Evolutionary conservation across 257 asterid species (phyloP).

Genomic region (Penstemon eatonii): DNA sequence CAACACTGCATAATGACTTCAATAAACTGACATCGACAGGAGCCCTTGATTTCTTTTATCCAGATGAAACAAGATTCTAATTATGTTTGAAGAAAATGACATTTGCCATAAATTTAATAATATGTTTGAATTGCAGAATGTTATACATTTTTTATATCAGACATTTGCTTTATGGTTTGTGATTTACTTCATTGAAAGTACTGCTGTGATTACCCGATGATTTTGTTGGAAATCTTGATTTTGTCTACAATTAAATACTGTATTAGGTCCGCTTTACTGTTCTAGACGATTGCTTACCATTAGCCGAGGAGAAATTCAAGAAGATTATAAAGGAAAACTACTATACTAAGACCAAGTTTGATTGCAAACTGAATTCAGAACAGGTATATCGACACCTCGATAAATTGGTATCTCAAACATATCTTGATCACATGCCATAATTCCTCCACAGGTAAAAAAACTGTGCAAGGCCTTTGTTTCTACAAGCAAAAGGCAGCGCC

Average conservation of each 20-base stretch:
- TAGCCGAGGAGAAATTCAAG: slow-evolving; percentile 85
- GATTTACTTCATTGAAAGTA: neutral
- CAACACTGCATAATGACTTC: no score
- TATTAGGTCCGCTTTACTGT: slow-evolving; percentile 73
- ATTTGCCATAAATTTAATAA: no score
- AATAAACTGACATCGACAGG: neutral
- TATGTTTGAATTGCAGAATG: neutral
- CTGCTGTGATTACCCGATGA: neutral
- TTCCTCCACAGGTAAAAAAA: slow-evolving; percentile 58
- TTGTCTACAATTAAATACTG: slow-evolving; percentile 24
- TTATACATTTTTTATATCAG: neutral
- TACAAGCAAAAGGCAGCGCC: slow-evolving; percentile 37
- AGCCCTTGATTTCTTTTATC: neutral
- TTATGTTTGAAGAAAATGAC: no score
- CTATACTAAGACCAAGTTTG: slow-evolving; percentile 62
- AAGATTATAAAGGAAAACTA: slow-evolving; percentile 64
- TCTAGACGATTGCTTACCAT: slow-evolving; percentile 67
- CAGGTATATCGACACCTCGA: slow-evolving; percentile 50
- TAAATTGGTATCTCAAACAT: neutral
- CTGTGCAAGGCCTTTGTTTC: slow-evolving; percentile 62
- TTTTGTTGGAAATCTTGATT: slow-evolving; percentile 16
- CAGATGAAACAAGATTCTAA: no score
- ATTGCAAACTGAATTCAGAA: slow-evolving; percentile 60
- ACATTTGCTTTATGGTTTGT: neutral
- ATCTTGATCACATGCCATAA: slow-evolving; percentile 25